Percentiles rank a stretch among this genome's conserved stretches.
Evolutionary conservation across 2,329 filamentous ascomycete genomes (phyloP).

Genomic region (Eutypella sp.): DNA sequence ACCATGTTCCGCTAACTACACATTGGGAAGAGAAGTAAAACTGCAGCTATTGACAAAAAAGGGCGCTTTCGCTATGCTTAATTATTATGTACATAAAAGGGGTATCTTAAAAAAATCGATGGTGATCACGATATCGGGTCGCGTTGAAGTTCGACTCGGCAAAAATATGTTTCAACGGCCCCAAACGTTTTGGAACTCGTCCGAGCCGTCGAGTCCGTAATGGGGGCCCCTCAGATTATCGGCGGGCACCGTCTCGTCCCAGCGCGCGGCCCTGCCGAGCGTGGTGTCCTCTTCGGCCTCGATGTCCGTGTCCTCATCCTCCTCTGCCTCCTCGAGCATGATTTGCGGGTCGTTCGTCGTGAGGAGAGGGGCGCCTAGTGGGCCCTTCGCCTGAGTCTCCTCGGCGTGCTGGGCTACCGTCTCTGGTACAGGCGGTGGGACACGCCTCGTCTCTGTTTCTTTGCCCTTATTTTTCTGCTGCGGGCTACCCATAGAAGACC

Average conservation of each 20-base stretch:
- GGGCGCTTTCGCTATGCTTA: too few species aligned
- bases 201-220: slow-evolving; percentile 24
- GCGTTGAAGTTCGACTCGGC: slow-evolving; percentile 3
- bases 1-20: too few species aligned
- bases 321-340: slow-evolving; percentile 27
- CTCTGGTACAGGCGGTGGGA: slow-evolving; percentile 16
- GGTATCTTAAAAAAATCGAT: too few species aligned
- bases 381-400: slow-evolving; percentile 24
- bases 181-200: slow-evolving; percentile 46
- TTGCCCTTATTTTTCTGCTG: slow-evolving; percentile 28
- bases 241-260: background rate
- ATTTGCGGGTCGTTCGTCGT: slow-evolving; percentile 28
- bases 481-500: slow-evolving; percentile 23
- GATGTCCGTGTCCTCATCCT: slow-evolving; percentile 24
- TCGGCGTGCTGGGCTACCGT: slow-evolving; percentile 21
- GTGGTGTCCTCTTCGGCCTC: slow-evolving; percentile 17
- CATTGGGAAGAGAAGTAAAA: too few species aligned
- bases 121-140: too few species aligned
- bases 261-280: slow-evolving; percentile 15
- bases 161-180: slow-evolving; percentile 9
- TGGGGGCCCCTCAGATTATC: slow-evolving; percentile 8
- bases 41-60: too few species aligned
- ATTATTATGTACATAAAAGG: too few species aligned
- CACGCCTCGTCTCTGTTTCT: slow-evolving; percentile 19
- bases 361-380: slow-evolving; percentile 26